Evolutionary conservation across 2,329 filamentous ascomycete genomes (phyloP), one percentile per base, ranked within the genome.

Genomic region (Cordyceps farinosa): DNA sequence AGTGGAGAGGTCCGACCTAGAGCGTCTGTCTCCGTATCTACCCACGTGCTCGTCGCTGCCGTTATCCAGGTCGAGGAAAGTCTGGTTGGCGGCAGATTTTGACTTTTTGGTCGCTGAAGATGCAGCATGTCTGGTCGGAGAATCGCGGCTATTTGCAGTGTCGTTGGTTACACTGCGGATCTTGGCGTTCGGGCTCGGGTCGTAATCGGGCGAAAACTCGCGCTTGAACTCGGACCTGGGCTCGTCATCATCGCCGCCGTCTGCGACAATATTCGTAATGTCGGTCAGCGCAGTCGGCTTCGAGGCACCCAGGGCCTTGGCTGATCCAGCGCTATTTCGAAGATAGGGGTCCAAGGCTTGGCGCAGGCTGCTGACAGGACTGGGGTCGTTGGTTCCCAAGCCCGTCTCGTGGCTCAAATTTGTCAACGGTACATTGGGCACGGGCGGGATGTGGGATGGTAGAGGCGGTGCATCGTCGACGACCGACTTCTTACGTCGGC

Each of bases 301-400:
- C 52, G 69, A 66, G 51, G 69, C 68, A 62, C 69, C 69, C 34
- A 67, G 51, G 62, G 70, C 40, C 65, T 53, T 27, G 65, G 44
- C 51, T 40, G 65, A 47, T 56, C 50, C 70, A 2, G 71, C 71
- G 61, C 72, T 75, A 38, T 69, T 72, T 61, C 75, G 77, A 27
- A 97, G 78, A 73, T 92, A 97, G 7, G 91, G 92, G 75, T 89
- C 90, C 92, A 97, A 96, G 59, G 91, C 90, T 76, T 91, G 86
- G 65, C 91, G 86, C 68, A 97, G 79, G 75, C 92, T 97, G 73
- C 90, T 95, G 44, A 89, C 85, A 17, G 91, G 87, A 70, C 86
- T 92, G 44, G 79, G 79, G 66, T 80, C 76, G 10, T 76, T 71
- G 27, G 34, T 22, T 34, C 36, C 30, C 13, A n/a, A 13, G 42